phyloP scores from a whole-genome alignment of 2,329 filamentous ascomycete genomes.

The Mariannaea sp. region DNA sequence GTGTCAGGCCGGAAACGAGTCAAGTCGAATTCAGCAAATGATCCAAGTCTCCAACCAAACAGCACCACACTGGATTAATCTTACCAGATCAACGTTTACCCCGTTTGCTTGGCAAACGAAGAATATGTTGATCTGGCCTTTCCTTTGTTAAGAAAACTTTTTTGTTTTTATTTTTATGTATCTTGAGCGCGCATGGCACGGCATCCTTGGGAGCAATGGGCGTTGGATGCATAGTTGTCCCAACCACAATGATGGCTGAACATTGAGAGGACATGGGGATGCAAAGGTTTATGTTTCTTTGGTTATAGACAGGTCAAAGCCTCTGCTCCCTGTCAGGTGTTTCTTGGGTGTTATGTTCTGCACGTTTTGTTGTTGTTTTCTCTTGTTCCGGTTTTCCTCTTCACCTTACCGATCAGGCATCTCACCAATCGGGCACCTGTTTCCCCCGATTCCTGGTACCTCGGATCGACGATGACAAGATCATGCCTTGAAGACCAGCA shows the following conservation, averaged over 20 bases:
- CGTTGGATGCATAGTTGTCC: constrained; percentile 43
- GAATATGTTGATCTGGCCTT: constrained; percentile 30
- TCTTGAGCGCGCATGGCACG: constrained; percentile 45
- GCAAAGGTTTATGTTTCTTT: constrained; percentile 34
- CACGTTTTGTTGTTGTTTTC: constrained; percentile 11
- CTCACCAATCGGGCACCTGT: neutral
- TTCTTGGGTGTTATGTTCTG: constrained; percentile 35
- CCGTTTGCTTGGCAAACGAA: constrained; percentile 15
- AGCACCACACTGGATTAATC: constrained; percentile 60
- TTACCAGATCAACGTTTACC: constrained; percentile 25
- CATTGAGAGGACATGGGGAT: constrained; percentile 35
- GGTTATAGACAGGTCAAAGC: constrained; percentile 36
- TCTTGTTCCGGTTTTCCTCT: neutral
- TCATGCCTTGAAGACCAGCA: neutral
- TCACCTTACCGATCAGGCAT: constrained; percentile 8
- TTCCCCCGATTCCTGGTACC: neutral
- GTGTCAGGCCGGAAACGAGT: constrained; percentile 65
- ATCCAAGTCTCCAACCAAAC: constrained; percentile 71
- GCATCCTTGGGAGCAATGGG: constrained; percentile 41
- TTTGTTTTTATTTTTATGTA: constrained; percentile 38
- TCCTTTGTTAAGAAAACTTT: constrained; percentile 32
- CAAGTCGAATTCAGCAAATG: constrained; percentile 65
- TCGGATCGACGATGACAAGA: constrained; percentile 4
- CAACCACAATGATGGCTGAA: constrained; percentile 39
- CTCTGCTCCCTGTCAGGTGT: constrained; percentile 34